phyloP scores from a whole-genome alignment of 106 monocot species.

The Vanilla planifolia region DNA sequence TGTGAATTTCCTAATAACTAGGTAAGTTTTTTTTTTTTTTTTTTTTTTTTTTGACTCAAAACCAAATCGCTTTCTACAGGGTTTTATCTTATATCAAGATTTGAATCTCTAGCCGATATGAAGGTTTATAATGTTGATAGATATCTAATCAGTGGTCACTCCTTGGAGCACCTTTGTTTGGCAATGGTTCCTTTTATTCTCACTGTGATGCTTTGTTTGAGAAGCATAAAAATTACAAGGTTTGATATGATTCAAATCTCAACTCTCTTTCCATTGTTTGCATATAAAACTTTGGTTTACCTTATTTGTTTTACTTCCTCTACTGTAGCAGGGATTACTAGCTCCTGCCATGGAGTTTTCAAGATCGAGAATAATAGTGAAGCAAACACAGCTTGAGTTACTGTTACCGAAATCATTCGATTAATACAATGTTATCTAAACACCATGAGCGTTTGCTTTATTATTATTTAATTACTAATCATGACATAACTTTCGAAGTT shows the following conservation, averaged over 20 bases:
- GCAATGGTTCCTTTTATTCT: slow-evolving; percentile 57
- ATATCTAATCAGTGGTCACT: slow-evolving; percentile 86
- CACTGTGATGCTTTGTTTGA: slow-evolving; percentile 76
- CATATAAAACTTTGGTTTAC: too few relatives aligned
- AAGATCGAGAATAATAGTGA: too few relatives aligned
- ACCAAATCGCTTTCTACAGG: slow-evolving; percentile 26
- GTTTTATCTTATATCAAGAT: slow-evolving; percentile 76
- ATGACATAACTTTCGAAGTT: too few relatives aligned
- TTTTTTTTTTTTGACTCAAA: not conserved
- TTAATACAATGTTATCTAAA: too few relatives aligned
- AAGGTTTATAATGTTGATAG: slow-evolving; percentile 63
- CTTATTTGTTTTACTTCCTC: too few relatives aligned
- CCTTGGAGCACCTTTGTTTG: slow-evolving; percentile 78
- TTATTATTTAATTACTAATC: too few relatives aligned
- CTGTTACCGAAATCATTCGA: too few relatives aligned
- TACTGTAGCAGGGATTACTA: too few relatives aligned
- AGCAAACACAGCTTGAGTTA: too few relatives aligned
- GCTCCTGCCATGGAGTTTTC: too few relatives aligned
- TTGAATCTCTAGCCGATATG: slow-evolving; percentile 66
- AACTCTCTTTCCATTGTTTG: too few relatives aligned
- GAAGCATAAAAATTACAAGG: slow-evolving; percentile 77
- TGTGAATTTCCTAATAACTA: not conserved
- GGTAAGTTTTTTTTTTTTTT: not conserved
- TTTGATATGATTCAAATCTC: slow-evolving; percentile 18
- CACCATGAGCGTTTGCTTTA: too few relatives aligned